Conservation (phyloP, 176 grass and related monocot species). For the Eremochloa ophiuroides region DNA sequence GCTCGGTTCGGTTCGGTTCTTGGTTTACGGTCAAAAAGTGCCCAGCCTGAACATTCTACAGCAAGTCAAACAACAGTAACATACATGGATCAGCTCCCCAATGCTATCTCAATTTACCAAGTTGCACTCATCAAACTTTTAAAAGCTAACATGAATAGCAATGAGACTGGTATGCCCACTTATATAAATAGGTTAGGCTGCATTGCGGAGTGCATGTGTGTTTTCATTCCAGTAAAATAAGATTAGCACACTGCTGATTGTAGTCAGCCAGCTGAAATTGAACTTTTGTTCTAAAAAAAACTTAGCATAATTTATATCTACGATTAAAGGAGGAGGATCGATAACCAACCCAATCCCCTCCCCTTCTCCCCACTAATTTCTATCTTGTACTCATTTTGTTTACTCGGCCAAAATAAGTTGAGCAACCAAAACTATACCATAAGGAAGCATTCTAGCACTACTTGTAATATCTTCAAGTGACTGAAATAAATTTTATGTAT, state of each 20-base stretch:
- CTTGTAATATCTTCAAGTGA: background rate
- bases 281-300: background rate
- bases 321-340: background rate
- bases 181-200: background rate
- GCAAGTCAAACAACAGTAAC: background rate
- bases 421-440: background rate
- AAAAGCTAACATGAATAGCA: background rate
- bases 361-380: background rate
- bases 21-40: too few relatives aligned
- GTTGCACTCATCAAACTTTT: background rate
- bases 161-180: background rate
- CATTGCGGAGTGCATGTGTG: background rate
- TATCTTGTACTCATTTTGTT: background rate
- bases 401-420: background rate
- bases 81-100: background rate
- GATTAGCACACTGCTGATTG: background rate
- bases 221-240: background rate
- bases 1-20: too few relatives aligned
- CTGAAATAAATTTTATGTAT: background rate
- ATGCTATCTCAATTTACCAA: background rate
- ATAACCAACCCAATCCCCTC: background rate
- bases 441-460: background rate
- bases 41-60: too few relatives aligned
- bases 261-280: background rate
- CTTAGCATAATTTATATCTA: background rate